These are phyloP conservation scores for Centella asiatica DNA, from an alignment of 129 eudicot genomes.

Conservation along the genomic window DNA sequence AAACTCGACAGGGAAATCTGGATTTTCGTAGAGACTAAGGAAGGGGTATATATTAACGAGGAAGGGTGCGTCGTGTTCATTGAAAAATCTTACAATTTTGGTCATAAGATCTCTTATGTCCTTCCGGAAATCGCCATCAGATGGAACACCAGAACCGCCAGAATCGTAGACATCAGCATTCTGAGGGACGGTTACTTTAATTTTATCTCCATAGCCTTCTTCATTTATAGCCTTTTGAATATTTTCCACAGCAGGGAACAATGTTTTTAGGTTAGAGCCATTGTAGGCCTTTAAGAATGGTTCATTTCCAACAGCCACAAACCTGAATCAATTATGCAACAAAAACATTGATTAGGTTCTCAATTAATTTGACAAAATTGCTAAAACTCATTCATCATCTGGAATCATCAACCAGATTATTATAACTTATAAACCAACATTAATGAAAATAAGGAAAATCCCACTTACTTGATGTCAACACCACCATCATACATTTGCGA, in stretches of 20 bases:
- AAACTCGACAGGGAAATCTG: constrained; percentile 4
- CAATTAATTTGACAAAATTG: too few relatives aligned
- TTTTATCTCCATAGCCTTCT: constrained; percentile 19
- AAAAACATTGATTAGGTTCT: too few relatives aligned
- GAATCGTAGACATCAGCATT: constrained; percentile 31
- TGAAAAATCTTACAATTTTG: neutral
- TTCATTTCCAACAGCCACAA: constrained; percentile 39
- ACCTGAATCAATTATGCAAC: constrained; percentile 15
- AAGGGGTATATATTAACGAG: constrained; percentile 11
- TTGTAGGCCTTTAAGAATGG: constrained; percentile 33
- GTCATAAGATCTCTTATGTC: constrained; percentile 18
- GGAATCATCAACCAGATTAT: too few relatives aligned
- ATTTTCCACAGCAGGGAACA: constrained; percentile 33
- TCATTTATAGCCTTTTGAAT: constrained; percentile 30
- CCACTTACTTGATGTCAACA: constrained; percentile 31
- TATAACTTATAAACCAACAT: neutral
- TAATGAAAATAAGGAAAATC: neutral
- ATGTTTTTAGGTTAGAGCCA: constrained; percentile 21
- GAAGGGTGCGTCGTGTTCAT: constrained; percentile 1
- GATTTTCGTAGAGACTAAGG: constrained; percentile 6
- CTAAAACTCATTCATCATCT: too few relatives aligned
- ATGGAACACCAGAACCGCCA: constrained; percentile 17
- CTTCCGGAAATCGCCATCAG: constrained; percentile 18
- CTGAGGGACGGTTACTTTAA: constrained; percentile 30
- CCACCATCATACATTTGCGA: constrained; percentile 27